Percentiles rank a stretch among this genome's conserved stretches.
Conservation (phyloP, 192 early-diverging fungal genomes). For the Kickxella alabastrina region DNA sequence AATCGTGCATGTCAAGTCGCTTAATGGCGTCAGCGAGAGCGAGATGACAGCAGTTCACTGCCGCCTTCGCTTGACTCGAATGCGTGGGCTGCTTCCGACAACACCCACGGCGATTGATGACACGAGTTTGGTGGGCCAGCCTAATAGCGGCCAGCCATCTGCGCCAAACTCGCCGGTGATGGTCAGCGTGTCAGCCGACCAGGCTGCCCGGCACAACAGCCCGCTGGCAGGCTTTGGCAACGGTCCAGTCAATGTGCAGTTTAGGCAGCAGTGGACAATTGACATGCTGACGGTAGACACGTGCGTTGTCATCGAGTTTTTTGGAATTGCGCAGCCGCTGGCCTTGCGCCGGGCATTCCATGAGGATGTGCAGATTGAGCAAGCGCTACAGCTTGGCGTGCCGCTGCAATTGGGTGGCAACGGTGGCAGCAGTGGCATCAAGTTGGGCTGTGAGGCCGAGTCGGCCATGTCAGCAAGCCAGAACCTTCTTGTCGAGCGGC, state of each 20-base stretch:
- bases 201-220: conserved; percentile 12
- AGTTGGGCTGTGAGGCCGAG: no score
- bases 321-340: conserved; percentile 25
- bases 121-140: neutral
- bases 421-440: neutral
- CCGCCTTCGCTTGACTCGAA: conserved; percentile 27
- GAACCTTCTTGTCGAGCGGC: conserved; percentile 28
- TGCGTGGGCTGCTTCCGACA: conserved; percentile 17
- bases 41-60: conserved; percentile 44
- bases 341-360: conserved; percentile 39
- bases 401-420: neutral
- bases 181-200: conserved; percentile 14
- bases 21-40: conserved; percentile 27
- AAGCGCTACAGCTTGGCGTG: conserved; percentile 8
- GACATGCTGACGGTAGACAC: conserved; percentile 27
- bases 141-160: neutral
- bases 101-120: neutral
- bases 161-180: conserved; percentile 3
- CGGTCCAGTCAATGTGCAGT: conserved; percentile 33
- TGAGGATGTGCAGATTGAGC: conserved; percentile 46
- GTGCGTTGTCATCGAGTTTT: conserved; percentile 36
- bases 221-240: conserved; percentile 36
- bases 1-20: conserved; percentile 31
- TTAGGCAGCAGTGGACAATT: conserved; percentile 40
- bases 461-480: conserved; percentile 36